These are phyloP conservation scores for Albizia julibrissin DNA, from an alignment of 306 rosid genomes.

Conservation along the genomic window DNA sequence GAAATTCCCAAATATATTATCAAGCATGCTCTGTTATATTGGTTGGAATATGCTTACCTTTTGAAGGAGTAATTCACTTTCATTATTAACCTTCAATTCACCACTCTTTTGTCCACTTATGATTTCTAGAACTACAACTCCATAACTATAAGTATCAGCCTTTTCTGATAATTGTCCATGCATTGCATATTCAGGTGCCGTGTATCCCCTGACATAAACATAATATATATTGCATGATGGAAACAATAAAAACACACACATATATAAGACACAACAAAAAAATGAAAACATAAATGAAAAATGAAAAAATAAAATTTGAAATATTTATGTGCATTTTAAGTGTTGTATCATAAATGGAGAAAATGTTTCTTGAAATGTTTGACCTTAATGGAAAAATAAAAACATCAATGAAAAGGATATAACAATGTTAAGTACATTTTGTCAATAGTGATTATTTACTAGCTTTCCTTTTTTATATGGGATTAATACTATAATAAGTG, in stretches of 20 bases:
- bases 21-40: neutral
- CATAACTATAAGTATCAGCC: neutral
- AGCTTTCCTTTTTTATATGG: neutral
- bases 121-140: neutral
- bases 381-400: neutral
- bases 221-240: neutral
- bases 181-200: neutral
- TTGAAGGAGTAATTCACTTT: neutral
- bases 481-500: neutral
- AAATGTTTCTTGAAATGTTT: neutral
- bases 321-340: neutral
- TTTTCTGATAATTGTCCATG: neutral
- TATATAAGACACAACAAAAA: neutral
- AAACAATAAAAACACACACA: neutral
- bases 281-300: neutral
- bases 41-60: neutral
- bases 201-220: neutral
- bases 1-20: no score
- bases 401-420: neutral
- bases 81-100: neutral
- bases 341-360: neutral
- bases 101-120: conserved; percentile 1
- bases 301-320: neutral
- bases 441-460: neutral
- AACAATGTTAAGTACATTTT: neutral